Percentiles rank a stretch among this genome's conserved stretches.
These are phyloP conservation scores for Umbelopsis sp. DNA, from an alignment of 192 early-diverging fungal genomes.

Conservation along the genomic window DNA sequence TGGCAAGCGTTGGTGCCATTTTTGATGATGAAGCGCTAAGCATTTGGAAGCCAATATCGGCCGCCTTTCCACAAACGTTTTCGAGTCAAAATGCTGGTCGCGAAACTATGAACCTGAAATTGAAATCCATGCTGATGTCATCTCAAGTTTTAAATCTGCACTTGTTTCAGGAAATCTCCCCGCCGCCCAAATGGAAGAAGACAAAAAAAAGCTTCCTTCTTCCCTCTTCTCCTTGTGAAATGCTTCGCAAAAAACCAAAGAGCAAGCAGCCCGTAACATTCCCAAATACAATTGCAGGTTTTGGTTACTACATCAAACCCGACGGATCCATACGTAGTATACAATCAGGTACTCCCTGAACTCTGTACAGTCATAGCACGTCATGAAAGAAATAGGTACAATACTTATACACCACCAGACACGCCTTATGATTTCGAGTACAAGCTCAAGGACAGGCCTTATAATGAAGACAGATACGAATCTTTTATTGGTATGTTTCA, in stretches of 20 bases:
- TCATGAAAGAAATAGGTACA: background rate
- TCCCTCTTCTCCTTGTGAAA: background rate
- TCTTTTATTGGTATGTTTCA: conserved; percentile 29
- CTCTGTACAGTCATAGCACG: background rate
- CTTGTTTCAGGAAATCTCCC: background rate
- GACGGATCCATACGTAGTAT: conserved; percentile 31
- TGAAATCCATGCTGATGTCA: background rate
- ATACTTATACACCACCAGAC: conserved; percentile 14
- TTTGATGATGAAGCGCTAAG: conserved; percentile 16
- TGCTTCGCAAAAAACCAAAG: conserved; percentile 9
- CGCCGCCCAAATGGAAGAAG: too few species aligned
- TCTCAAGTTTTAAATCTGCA: background rate
- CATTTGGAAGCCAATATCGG: conserved; percentile 17
- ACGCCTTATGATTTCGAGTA: conserved; percentile 28
- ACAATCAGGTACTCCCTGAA: conserved; percentile 20
- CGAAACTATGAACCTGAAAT: background rate
- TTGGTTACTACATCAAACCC: conserved; percentile 34
- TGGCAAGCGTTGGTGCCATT: background rate
- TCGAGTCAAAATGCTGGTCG: conserved; percentile 5
- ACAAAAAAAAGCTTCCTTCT: too few species aligned
- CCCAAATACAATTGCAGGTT: conserved; percentile 26
- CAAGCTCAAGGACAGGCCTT: conserved; percentile 22
- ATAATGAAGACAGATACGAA: conserved; percentile 37
- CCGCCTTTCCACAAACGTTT: conserved; percentile 10
- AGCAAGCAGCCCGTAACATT: background rate